phyloP scores from a whole-genome alignment of 73 alveolate genomes.

The Chromera velia region DNA sequence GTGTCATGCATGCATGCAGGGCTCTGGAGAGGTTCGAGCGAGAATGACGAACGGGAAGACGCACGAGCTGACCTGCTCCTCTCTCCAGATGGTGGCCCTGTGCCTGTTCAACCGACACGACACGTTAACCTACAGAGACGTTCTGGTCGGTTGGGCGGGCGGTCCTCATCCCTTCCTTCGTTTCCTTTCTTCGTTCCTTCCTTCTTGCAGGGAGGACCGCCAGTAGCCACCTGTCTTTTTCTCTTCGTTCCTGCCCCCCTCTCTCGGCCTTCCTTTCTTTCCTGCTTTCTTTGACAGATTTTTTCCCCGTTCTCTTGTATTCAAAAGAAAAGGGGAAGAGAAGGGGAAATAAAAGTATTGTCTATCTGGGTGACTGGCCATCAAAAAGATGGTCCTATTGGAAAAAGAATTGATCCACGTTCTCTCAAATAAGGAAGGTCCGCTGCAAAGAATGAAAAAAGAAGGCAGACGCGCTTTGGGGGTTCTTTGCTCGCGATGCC shows the following conservation, averaged over 20 bases:
- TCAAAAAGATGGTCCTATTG: too few relatives aligned
- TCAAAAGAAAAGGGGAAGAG: too few relatives aligned
- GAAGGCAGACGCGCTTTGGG: too few relatives aligned
- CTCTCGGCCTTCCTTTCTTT: too few relatives aligned
- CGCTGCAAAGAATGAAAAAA: too few relatives aligned
- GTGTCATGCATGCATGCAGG: slow-evolving; percentile 4
- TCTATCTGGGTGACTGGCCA: too few relatives aligned
- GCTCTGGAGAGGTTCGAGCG: slow-evolving; percentile 45
- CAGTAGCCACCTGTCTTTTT: neutral
- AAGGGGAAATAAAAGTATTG: too few relatives aligned
- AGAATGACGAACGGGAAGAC: slow-evolving; percentile 22
- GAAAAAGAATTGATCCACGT: too few relatives aligned
- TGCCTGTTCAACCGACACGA: slow-evolving; percentile 50
- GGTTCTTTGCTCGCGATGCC: too few relatives aligned
- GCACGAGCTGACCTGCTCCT: slow-evolving; percentile 48
- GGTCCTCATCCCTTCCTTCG: neutral
- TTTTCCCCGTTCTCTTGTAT: too few relatives aligned
- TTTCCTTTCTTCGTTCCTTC: neutral
- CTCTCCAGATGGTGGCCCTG: slow-evolving; percentile 56
- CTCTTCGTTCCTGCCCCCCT: neutral
- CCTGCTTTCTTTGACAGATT: too few relatives aligned
- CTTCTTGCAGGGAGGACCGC: neutral
- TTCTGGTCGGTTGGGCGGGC: neutral
- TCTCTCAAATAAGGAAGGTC: too few relatives aligned
- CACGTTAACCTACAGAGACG: slow-evolving; percentile 30